Percentiles rank a stretch among this genome's conserved stretches.
Conservation (phyloP, 106 monocot species). For the Allium sativum region DNA sequence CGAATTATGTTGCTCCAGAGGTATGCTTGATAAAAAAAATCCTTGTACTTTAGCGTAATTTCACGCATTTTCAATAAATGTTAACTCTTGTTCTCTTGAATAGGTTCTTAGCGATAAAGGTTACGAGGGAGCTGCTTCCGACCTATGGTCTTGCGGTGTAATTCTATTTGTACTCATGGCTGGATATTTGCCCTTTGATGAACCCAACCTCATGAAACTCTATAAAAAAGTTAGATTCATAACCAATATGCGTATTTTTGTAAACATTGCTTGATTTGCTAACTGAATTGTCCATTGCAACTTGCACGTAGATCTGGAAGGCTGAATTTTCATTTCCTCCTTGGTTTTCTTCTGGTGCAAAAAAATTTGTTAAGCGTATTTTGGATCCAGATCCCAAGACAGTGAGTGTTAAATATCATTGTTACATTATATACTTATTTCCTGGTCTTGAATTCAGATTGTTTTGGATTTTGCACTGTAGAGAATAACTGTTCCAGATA, state of each 20-base stretch:
- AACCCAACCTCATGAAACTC: slow-evolving; percentile 39
- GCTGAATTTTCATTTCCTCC: slow-evolving; percentile 57
- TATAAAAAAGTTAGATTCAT: slow-evolving; percentile 46
- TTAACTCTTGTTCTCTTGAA: background rate
- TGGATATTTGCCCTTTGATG: slow-evolving; percentile 90
- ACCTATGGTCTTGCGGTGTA: slow-evolving; percentile 93
- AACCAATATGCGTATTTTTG: background rate
- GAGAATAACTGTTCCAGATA: slow-evolving; percentile 65
- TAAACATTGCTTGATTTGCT: background rate
- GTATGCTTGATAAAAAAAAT: slow-evolving; percentile 15
- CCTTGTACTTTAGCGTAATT: background rate
- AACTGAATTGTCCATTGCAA: background rate
- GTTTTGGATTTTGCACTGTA: slow-evolving; percentile 16
- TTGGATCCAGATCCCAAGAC: slow-evolving; percentile 69
- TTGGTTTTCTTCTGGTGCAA: slow-evolving; percentile 70
- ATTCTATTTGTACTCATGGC: slow-evolving; percentile 93
- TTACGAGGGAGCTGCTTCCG: slow-evolving; percentile 74
- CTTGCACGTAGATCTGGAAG: slow-evolving; percentile 50
- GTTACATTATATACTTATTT: background rate
- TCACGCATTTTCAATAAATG: background rate
- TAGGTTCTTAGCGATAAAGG: slow-evolving; percentile 89
- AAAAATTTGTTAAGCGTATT: slow-evolving; percentile 68
- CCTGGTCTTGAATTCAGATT: background rate
- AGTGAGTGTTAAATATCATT: slow-evolving; percentile 28
- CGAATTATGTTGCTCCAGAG: slow-evolving; percentile 95